Base-by-base conservation (phyloP, 108 stramenopile species). In the Aurantiochytrium sp. region DNA sequence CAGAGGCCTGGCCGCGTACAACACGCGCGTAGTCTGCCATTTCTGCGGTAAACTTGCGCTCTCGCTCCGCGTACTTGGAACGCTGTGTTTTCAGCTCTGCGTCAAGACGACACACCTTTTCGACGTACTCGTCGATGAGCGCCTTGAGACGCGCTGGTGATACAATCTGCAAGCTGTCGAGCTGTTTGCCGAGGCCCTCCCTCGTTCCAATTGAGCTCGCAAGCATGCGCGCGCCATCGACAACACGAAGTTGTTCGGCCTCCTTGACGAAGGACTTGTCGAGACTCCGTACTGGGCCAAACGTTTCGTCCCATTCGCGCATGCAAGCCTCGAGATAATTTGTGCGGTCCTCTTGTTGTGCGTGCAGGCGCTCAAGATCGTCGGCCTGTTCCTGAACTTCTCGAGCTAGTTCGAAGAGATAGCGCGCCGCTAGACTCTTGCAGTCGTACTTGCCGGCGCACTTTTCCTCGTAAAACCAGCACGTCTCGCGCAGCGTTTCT, bases 381-480 rank as follows among this genome's bases (percentile, higher is more conserved):
- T 58, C 44, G 12, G 19, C 88, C 21, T 91, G 59, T 14, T 87
- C 49, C 59, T 91, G 92, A 3, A 96, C 94, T 88, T 96, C 95
- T 4, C 93, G 90, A 3, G 92, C 89, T 73, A 96, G 92, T 89
- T 96, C 94, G 60, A 94, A 95, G 16, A 96, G 91, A 90, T 95
- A 95, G 49, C 95, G 90, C 53, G 95, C 95, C 19, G 95, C 95
- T 35, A 95, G 94, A 42, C 94, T 94, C 60, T 94, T 89, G 60
- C 94, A 92, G 71, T 90, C 51, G 91, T 94, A 94, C 28, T 92
- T 87, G 12, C 96, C 95, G 10, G 92, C 88, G 89, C 95, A 95
- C 91, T 96, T 96, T 25, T 91, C 60, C 76, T 96, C 94, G 87
- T 95, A 96, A 76, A 95, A 95, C 73, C 95, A 92, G 92, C 96